Conservation (phyloP, 768 basidiomycete species). For the Hericium alpestre region DNA sequence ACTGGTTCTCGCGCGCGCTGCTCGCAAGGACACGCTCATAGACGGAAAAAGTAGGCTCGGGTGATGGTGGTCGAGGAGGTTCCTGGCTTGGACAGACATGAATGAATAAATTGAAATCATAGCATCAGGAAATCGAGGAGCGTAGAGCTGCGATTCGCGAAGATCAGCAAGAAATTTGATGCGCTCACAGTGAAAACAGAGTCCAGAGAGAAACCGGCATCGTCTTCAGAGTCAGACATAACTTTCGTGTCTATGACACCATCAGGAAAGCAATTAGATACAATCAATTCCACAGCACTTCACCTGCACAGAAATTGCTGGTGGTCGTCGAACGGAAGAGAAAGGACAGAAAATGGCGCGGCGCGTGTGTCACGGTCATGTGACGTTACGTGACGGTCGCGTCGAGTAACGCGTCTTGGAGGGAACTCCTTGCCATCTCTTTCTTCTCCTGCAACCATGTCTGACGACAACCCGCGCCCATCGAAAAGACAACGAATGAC, state of each 20-base stretch:
- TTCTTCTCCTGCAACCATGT: not conserved
- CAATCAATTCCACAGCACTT: too few relatives aligned
- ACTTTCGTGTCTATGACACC: too few relatives aligned
- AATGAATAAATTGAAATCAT: not conserved
- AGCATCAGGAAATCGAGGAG: not conserved
- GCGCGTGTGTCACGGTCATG: too few relatives aligned
- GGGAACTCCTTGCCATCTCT: not conserved
- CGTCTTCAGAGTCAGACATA: conserved; percentile 13
- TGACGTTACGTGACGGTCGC: too few relatives aligned
- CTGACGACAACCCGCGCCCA: conserved; percentile 46
- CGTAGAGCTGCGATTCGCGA: not conserved
- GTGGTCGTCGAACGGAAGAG: too few relatives aligned
- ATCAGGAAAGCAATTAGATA: too few relatives aligned
- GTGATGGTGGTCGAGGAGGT: conserved; percentile 55
- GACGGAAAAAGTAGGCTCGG: conserved; percentile 42
- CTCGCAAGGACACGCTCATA: conserved; percentile 29
- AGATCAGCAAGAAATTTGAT: not conserved
- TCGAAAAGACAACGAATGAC: conserved; percentile 59
- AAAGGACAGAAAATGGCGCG: too few relatives aligned
- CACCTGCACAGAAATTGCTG: too few relatives aligned
- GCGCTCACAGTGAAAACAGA: conserved; percentile 37
- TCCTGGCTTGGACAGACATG: conserved; percentile 31
- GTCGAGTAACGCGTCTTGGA: too few relatives aligned
- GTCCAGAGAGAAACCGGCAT: conserved; percentile 29
- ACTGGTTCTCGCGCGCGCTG: not conserved